phyloP scores from a whole-genome alignment of 1,284 basidiomycete species.

The Irpex sp. region DNA sequence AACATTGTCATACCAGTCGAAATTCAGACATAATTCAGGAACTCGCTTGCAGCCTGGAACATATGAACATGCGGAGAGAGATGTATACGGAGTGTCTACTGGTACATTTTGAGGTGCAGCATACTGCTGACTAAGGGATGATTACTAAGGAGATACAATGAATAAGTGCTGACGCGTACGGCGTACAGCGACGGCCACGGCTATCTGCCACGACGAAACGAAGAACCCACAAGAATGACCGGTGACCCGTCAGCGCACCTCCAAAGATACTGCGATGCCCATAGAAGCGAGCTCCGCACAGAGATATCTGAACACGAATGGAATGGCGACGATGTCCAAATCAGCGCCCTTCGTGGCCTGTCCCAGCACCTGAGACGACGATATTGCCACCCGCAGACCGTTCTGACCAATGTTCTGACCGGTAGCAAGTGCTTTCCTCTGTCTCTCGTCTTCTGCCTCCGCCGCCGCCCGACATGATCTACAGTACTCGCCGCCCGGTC shows the following conservation, averaged over 20 bases:
- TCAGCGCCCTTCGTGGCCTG: constrained; percentile 62
- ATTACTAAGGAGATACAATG: not conserved
- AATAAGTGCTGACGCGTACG: not conserved
- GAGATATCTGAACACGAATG: constrained; percentile 90
- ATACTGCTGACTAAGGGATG: not conserved
- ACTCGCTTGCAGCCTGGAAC: no score
- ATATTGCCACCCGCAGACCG: constrained; percentile 60
- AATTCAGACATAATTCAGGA: no score
- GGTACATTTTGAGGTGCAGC: not conserved
- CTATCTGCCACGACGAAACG: not conserved
- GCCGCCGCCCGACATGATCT: constrained; percentile 77
- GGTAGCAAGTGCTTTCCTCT: constrained; percentile 47
- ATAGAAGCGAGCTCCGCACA: constrained; percentile 82
- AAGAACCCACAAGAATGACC: not conserved
- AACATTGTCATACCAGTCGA: no score
- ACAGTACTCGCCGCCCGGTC: constrained; percentile 85
- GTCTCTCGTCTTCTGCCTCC: constrained; percentile 54
- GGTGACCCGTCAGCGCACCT: constrained; percentile 36
- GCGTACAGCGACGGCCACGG: not conserved
- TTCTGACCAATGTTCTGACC: constrained; percentile 37
- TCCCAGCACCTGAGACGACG: constrained; percentile 60
- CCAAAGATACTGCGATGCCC: constrained; percentile 79
- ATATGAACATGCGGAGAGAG: no score
- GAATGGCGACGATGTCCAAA: constrained; percentile 91
- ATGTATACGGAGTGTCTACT: not conserved